phyloP scores from a whole-genome alignment of 1,284 basidiomycete species.

The Boletus subluridellus region DNA sequence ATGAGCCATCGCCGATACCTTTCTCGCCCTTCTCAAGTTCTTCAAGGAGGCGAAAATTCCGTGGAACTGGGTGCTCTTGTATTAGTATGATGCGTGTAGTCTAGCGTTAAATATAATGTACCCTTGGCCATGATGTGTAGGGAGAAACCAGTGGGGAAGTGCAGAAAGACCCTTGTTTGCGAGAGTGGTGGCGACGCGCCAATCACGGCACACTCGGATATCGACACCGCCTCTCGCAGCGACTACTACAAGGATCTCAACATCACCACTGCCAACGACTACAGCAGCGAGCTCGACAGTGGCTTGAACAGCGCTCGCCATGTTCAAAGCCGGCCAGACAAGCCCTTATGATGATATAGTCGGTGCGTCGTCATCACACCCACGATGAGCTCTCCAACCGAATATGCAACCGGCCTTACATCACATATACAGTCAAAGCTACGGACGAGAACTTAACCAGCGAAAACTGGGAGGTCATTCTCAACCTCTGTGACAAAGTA shows the following conservation, averaged over 20 bases:
- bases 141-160: conserved; percentile 12
- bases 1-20: conserved; percentile 96
- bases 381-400: background rate
- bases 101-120: conserved; percentile 26
- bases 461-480: conserved; percentile 95
- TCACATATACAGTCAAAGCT: conserved; percentile 65
- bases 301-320: conserved; percentile 27
- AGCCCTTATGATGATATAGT: conserved; percentile 95
- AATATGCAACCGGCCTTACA: conserved; percentile 1
- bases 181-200: conserved; percentile 2
- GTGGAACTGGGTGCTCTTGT: conserved; percentile 63
- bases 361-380: conserved; percentile 51
- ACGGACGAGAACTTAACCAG: conserved; percentile 92
- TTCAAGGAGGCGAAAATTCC: conserved; percentile 94
- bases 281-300: conserved; percentile 10
- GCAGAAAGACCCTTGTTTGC: conserved; percentile 1
- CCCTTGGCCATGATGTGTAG: conserved; percentile 56
- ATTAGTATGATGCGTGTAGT: background rate
- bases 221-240: conserved; percentile 35
- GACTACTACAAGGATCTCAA: background rate
- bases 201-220: conserved; percentile 10
- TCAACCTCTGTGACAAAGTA: conserved; percentile 97
- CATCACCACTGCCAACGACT: conserved; percentile 12
- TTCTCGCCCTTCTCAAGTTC: conserved; percentile 99
- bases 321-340: conserved; percentile 63